phyloP scores from a whole-genome alignment of 352 stramenopile species.

The Phytophthora kernoviae region DNA sequence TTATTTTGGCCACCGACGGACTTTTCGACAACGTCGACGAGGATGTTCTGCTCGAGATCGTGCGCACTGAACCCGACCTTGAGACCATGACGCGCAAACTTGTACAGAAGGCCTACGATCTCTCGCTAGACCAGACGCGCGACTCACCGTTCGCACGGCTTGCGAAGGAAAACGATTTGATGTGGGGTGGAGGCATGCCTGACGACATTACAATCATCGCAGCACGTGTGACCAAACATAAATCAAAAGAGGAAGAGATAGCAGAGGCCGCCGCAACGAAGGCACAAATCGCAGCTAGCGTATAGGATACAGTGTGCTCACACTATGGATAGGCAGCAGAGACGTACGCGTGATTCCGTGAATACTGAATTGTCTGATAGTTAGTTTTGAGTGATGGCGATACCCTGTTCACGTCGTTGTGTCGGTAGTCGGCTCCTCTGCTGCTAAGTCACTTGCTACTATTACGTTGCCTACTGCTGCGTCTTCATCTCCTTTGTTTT shows the following conservation, averaged over 20 bases:
- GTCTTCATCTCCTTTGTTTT: slow-evolving; percentile 28
- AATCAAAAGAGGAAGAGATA: slow-evolving; percentile 31
- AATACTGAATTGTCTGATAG: not conserved
- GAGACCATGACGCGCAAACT: slow-evolving; percentile 80
- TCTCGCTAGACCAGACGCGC: slow-evolving; percentile 88
- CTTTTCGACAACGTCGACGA: slow-evolving; percentile 97
- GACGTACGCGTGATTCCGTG: slow-evolving; percentile 23
- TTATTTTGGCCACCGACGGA: slow-evolving; percentile 96
- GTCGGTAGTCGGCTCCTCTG: slow-evolving; percentile 4
- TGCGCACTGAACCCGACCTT: slow-evolving; percentile 63
- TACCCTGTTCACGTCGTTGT: slow-evolving; percentile 22
- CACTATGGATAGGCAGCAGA: slow-evolving; percentile 20
- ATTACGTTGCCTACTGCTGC: slow-evolving; percentile 38
- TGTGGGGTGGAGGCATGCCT: slow-evolving; percentile 95
- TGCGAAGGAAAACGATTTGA: slow-evolving; percentile 98
- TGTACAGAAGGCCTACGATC: slow-evolving; percentile 88
- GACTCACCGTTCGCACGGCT: slow-evolving; percentile 97
- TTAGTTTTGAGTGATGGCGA: slow-evolving; percentile 18
- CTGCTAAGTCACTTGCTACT: slow-evolving; percentile 5
- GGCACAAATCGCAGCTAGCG: slow-evolving; percentile 12
- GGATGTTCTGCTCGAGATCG: slow-evolving; percentile 75
- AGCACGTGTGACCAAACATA: slow-evolving; percentile 61
- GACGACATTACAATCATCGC: slow-evolving; percentile 90
- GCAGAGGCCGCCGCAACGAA: slow-evolving; percentile 24
- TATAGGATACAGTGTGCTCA: slow-evolving; percentile 17